Evolutionary conservation across 345 rosid species (phyloP), one percentile per base, ranked within the genome.

Genomic region (Iberis pinnata): DNA sequence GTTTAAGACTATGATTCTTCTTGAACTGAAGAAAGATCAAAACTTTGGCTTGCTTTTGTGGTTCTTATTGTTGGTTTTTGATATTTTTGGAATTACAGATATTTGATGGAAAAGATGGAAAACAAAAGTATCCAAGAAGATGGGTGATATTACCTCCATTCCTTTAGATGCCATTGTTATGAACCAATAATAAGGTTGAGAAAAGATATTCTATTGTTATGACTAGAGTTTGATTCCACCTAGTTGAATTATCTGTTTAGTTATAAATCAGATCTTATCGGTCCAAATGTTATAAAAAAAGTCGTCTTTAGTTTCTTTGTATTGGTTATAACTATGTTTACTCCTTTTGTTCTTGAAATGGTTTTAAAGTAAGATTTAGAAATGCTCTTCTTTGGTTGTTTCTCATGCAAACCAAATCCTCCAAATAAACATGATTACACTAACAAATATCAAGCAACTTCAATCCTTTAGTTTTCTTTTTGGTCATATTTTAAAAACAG

Each of bases 141-240:
- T 92, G 95, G 95, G 81, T 92, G 12, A 85, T 92, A 44, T 69
- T 88, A 19, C 97, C 97, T n/a, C 97, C 94, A 17, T 83, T 88
- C 75, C 80, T 88, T 70, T 88, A 86, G 75, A 53, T 73, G 74
- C 19, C 73, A 75, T 63, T 45, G 65, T 51, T 40, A 22, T 22
- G 25, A 22, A 6, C 6, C 25, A 22, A 22, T 22, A 22, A 22
- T 56, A 64, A 64, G 22, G 22, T 42, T 57, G 24, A 16, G 25
- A 33, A 25, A 20, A 25, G 38, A 49, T 33, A 22, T 6, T 22
- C 25, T 11, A 49, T 48, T 49, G 49, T 45, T 26, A n/a, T n/a
- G n/a, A n/a, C n/a, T n/a, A n/a, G n/a, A n/a, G n/a, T n/a, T n/a
- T n/a, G n/a, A n/a, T n/a, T n/a, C n/a, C n/a, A n/a, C n/a, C n/a